These are phyloP conservation scores for Tympanopsis confertula DNA, from an alignment of 2,329 filamentous ascomycete genomes.

Conservation along the genomic window DNA sequence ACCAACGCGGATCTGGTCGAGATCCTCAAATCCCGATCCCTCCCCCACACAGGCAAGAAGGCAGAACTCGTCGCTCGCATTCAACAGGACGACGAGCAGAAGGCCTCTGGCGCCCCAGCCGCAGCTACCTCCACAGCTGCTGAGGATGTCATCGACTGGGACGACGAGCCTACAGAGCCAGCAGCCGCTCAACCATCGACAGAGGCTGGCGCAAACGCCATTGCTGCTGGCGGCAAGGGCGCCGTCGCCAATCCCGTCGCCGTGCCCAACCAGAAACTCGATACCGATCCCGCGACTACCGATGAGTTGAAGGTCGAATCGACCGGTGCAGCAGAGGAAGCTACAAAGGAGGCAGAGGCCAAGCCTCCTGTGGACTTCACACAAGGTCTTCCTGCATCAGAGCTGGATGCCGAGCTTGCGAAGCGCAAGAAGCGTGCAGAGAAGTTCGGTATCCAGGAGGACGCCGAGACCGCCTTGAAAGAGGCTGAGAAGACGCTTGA, in stretches of 20 bases:
- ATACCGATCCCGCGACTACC: conserved; percentile 21
- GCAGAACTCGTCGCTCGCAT: conserved; percentile 33
- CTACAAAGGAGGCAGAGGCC: conserved; percentile 4
- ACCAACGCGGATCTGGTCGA: conserved; percentile 34
- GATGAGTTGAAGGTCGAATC: conserved; percentile 20
- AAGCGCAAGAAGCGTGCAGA: conserved; percentile 34
- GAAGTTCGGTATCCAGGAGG: conserved; percentile 31
- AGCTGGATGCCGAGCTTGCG: conserved; percentile 28
- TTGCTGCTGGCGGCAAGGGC: conserved; percentile 22
- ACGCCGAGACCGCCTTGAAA: conserved; percentile 19
- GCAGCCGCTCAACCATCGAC: conserved; percentile 17
- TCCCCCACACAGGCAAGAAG: conserved; percentile 34
- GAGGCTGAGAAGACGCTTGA: conserved; percentile 29
- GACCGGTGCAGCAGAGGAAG: conserved; percentile 6
- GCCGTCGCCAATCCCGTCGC: conserved; percentile 21
- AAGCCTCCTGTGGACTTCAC: conserved; percentile 16
- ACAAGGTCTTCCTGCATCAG: conserved; percentile 25
- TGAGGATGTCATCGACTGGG: conserved; percentile 31
- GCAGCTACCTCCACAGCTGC: conserved; percentile 10
- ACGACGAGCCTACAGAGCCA: conserved; percentile 13
- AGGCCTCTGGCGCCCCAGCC: conserved; percentile 8
- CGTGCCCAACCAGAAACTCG: conserved; percentile 24
- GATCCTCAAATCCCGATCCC: conserved; percentile 31
- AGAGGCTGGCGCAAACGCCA: conserved; percentile 13
- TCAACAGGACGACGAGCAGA: conserved; percentile 23